Conservation (phyloP, 768 basidiomycete genomes). For the Naematelia aurantialba region DNA sequence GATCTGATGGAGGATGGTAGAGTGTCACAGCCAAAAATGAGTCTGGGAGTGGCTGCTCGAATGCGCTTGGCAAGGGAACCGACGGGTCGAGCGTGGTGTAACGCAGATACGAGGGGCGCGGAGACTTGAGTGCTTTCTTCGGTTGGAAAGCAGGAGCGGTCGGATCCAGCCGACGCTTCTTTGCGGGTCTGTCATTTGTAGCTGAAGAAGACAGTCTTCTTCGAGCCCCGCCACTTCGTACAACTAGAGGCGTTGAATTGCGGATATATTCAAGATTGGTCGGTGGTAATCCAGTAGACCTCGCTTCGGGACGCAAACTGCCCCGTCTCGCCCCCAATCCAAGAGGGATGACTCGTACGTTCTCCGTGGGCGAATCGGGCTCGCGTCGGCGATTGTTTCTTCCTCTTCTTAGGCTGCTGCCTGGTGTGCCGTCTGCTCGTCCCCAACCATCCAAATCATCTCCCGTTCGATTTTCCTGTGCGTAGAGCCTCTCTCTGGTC, state of each 20-base stretch:
- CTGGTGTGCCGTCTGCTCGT: not conserved
- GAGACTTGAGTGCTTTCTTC: not conserved
- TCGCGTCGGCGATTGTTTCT: conserved; percentile 20
- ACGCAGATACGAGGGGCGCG: conserved; percentile 10
- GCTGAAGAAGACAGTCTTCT: not conserved
- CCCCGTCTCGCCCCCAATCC: not conserved
- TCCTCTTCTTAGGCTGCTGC: conserved; percentile 15
- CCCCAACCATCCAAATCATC: conserved; percentile 16
- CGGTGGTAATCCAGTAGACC: not conserved
- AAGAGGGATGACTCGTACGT: not conserved
- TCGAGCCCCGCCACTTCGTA: conserved; percentile 1
- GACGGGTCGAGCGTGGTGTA: conserved; percentile 9
- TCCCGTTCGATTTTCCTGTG: conserved; percentile 2
- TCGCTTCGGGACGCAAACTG: not conserved
- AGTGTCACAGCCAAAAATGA: conserved; percentile 18
- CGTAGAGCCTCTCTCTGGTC: not conserved
- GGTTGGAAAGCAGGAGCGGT: not conserved
- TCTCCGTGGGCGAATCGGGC: not conserved
- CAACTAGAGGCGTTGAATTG: conserved; percentile 1
- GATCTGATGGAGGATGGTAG: not conserved
- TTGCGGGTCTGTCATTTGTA: not conserved
- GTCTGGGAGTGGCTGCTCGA: not conserved
- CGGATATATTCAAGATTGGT: not conserved
- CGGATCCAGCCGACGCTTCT: not conserved
- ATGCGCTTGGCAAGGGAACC: conserved; percentile 2